Conservation (phyloP, 805 yeast genomes). For the Candida endomychidarum region DNA sequence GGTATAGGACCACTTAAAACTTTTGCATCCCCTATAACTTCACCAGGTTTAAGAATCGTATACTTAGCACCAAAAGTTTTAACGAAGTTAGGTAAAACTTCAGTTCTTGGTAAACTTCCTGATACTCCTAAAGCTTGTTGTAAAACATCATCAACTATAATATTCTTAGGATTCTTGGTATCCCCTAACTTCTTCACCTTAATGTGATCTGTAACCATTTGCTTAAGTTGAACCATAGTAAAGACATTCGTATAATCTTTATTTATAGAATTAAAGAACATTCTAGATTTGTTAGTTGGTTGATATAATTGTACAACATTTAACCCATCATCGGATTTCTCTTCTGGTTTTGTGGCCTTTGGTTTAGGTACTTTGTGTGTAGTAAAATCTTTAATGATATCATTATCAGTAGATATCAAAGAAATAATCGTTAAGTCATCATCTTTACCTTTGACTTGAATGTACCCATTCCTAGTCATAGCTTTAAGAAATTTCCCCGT, state of each 20-base stretch:
- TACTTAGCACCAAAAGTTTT: conserved; percentile 51
- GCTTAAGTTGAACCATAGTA: conserved; percentile 54
- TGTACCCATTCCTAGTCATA: conserved; percentile 72
- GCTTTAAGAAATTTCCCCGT: conserved; percentile 80
- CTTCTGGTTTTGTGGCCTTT: conserved; percentile 15
- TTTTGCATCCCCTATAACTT: conserved; percentile 21
- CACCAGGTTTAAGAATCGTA: conserved; percentile 49
- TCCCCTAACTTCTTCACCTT: conserved; percentile 50
- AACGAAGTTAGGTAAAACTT: conserved; percentile 44
- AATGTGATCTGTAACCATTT: conserved; percentile 56
- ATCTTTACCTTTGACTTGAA: conserved; percentile 79
- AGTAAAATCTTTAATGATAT: conserved; percentile 57
- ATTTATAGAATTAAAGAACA: conserved; percentile 46
- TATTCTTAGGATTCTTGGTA: conserved; percentile 49
- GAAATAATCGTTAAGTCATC: conserved; percentile 68
- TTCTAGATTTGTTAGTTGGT: conserved; percentile 51
- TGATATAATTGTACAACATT: conserved; percentile 48
- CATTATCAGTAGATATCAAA: conserved; percentile 45
- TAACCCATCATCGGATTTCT: conserved; percentile 24
- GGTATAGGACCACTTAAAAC: conserved; percentile 68
- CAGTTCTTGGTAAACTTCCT: conserved; percentile 39
- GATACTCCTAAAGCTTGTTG: conserved; percentile 38
- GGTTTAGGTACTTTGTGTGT: conserved; percentile 48
- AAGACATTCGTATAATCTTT: conserved; percentile 43
- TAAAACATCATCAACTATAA: conserved; percentile 57